These are phyloP conservation scores for Fraxinus angustifolia DNA, from an alignment of 305 asterid species.

Conservation along the genomic window DNA sequence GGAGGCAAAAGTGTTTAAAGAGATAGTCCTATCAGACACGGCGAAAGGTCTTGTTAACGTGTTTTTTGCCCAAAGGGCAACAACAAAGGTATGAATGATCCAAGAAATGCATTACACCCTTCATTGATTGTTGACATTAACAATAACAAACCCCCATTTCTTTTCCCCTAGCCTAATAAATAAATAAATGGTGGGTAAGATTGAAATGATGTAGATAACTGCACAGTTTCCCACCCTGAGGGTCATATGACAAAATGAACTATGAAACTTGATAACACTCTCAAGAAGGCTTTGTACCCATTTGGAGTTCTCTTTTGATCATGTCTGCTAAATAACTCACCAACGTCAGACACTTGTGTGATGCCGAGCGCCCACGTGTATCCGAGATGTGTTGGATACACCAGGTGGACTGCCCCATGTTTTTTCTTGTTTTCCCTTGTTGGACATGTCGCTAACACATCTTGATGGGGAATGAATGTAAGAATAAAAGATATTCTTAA, in stretches of 20 bases:
- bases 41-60: constrained; percentile 86
- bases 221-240: neutral
- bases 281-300: neutral
- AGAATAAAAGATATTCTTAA: neutral
- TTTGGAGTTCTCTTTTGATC: neutral
- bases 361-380: neutral
- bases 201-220: neutral
- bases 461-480: neutral
- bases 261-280: neutral
- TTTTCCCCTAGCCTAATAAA: neutral
- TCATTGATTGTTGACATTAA: constrained; percentile 10
- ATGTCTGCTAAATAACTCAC: neutral
- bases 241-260: neutral
- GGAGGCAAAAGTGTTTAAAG: constrained; percentile 63
- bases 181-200: neutral
- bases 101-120: constrained; percentile 12
- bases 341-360: neutral
- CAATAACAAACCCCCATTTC: neutral
- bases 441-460: neutral
- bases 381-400: neutral
- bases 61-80: constrained; percentile 80
- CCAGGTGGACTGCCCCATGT: neutral
- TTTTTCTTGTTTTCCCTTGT: neutral
- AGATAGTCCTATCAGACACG: constrained; percentile 59
- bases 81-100: constrained; percentile 62